Conservation (phyloP, 768 basidiomycete species). For the Daedaleopsis sinensis region DNA sequence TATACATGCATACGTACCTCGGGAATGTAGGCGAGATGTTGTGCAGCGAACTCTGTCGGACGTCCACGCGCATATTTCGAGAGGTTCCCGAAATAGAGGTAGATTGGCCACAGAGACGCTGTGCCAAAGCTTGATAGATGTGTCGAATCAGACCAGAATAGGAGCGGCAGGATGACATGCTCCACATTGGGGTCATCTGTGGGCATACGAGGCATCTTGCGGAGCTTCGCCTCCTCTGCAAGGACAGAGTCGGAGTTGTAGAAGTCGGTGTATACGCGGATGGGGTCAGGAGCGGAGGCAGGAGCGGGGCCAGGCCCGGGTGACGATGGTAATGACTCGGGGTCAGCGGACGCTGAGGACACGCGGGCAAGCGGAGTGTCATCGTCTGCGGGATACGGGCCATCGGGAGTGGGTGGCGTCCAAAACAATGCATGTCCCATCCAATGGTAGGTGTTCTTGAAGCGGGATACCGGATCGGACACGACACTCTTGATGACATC, state of each 20-base stretch:
- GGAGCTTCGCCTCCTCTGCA: constrained; percentile 14
- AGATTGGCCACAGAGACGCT: constrained; percentile 42
- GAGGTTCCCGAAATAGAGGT: constrained; percentile 41
- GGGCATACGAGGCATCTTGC: constrained; percentile 3
- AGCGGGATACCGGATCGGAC: neutral
- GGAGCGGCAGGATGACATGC: constrained; percentile 15
- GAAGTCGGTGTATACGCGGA: constrained; percentile 20
- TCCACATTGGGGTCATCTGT: constrained; percentile 1
- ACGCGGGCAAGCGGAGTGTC: no score
- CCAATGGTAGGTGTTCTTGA: neutral
- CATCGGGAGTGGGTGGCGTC: neutral
- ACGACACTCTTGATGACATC: neutral
- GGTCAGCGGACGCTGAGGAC: neutral
- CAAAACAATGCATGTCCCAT: neutral
- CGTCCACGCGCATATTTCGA: constrained; percentile 42
- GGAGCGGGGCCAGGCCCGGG: neutral
- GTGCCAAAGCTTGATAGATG: constrained; percentile 31
- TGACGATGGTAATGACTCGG: neutral
- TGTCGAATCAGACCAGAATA: constrained; percentile 32
- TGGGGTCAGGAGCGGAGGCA: neutral
- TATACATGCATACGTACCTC: constrained; percentile 15
- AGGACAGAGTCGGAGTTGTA: constrained; percentile 19
- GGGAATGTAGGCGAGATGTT: constrained; percentile 50
- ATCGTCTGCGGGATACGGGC: neutral
- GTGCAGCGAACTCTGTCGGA: constrained; percentile 35